Evolutionary conservation across 495 filamentous ascomycete species (phyloP).

Genomic region (Beverwykella pulmonaria): DNA sequence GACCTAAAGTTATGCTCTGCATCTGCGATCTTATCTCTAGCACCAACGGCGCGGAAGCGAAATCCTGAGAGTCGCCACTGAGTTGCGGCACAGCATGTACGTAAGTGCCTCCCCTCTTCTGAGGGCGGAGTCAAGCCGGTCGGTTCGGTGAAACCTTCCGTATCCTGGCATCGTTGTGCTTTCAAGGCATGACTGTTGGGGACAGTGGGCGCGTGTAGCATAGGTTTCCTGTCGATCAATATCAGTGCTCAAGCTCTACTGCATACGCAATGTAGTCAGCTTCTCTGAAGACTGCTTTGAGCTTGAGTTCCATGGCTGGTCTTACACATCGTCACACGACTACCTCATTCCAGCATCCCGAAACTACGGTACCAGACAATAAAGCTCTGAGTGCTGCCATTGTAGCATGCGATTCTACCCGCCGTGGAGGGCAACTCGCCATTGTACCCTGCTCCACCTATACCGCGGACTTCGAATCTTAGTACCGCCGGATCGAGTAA

Average conservation of each 20-base stretch:
- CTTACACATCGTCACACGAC: slow-evolving; percentile 8
- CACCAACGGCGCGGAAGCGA: neutral
- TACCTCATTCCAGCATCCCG: neutral
- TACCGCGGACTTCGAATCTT: slow-evolving; percentile 1
- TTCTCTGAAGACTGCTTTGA: neutral
- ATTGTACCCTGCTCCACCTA: neutral
- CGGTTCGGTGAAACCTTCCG: slow-evolving; percentile 7
- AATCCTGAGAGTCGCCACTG: neutral
- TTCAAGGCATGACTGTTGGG: neutral
- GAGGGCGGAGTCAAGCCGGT: neutral
- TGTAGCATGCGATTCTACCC: neutral
- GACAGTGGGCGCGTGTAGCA: neutral
- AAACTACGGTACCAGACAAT: slow-evolving; percentile 2
- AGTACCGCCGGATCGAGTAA: neutral
- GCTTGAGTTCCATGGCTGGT: neutral
- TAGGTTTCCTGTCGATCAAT: neutral
- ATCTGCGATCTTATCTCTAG: slow-evolving; percentile 7
- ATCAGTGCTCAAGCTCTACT: neutral
- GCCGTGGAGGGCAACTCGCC: neutral
- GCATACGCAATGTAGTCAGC: neutral
- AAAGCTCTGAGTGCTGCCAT: neutral
- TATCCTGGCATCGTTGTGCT: neutral
- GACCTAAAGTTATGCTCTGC: neutral
- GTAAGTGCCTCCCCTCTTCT: neutral
- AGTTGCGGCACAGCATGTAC: neutral